phyloP scores from a whole-genome alignment of 2,329 filamentous ascomycete species.

The Neobulgaria alba region DNA sequence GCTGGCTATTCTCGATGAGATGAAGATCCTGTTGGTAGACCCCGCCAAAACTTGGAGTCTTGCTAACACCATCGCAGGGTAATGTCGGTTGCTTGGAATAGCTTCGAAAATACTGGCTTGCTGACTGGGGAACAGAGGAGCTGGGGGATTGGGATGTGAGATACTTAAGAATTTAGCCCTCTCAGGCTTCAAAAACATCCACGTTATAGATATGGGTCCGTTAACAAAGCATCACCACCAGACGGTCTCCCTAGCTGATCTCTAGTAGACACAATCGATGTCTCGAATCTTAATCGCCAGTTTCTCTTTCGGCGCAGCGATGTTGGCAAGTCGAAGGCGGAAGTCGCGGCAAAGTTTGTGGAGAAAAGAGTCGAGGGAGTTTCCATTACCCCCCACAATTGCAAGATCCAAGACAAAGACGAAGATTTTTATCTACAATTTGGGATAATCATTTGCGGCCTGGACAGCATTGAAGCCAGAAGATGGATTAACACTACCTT shows the following conservation, averaged over 20 bases:
- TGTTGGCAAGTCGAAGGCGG: slow-evolving; percentile 88
- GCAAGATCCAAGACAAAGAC: slow-evolving; percentile 94
- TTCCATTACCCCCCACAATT: slow-evolving; percentile 87
- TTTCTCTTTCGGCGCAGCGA: slow-evolving; percentile 90
- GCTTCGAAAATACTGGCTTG: not conserved
- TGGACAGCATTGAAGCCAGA: slow-evolving; percentile 96
- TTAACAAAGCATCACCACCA: slow-evolving; percentile 3
- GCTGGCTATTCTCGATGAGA: slow-evolving; percentile 50
- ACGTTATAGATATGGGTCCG: slow-evolving; percentile 96
- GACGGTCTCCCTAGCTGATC: slow-evolving; percentile 8
- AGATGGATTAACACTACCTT: slow-evolving; percentile 97
- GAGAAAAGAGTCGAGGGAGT: slow-evolving; percentile 84
- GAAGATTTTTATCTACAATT: slow-evolving; percentile 97
- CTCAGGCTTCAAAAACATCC: slow-evolving; percentile 92
- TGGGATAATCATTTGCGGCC: slow-evolving; percentile 82
- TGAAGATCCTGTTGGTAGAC: slow-evolving; percentile 60
- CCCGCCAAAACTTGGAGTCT: not conserved
- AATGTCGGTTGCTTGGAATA: slow-evolving; percentile 24
- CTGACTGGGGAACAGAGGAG: slow-evolving; percentile 53
- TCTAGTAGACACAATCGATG: slow-evolving; percentile 80
- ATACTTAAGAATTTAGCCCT: slow-evolving; percentile 94
- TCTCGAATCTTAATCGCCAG: slow-evolving; percentile 95
- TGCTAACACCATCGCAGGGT: slow-evolving; percentile 15
- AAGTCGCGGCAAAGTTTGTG: slow-evolving; percentile 86
- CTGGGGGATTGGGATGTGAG: slow-evolving; percentile 89